Base-by-base conservation (phyloP, 2,329 filamentous ascomycete genomes). In the Ascomycota sp. region DNA sequence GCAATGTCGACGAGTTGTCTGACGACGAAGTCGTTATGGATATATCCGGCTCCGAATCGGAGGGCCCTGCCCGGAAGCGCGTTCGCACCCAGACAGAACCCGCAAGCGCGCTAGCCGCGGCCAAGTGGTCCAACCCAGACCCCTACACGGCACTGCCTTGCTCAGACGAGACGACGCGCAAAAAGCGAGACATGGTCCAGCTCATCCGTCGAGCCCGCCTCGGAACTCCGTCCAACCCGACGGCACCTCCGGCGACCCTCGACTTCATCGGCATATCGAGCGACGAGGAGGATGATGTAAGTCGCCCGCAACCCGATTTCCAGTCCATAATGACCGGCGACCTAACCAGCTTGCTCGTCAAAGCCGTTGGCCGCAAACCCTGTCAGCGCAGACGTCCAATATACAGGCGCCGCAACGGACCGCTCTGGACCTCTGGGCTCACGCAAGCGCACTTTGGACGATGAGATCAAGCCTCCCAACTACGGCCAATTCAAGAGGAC, bases 121-220 rank as follows among this genome's bases (percentile, higher is more conserved):
- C 83, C 3, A 83, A 78, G 49, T 95, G 86, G 86, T 93, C 83
- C 4, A 95, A 95, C 41, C 85, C 86, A 4, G 86, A 95, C 47
- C 83, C 85, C 0, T 94, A 95, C 51, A 92, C 81, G 5, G 78
- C 71, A 2, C 59, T 93, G 8, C 86, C 86, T 7, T 83, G 82
- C 6, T 69, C 74, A 0, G 77, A 85, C 38, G 76, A 83, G 32
- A 61, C 59, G 5, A 62, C 68, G 24, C 65, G 67, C 13, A 91
- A 89, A 53, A 82, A 76, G 51, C 75, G 72, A 40, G 83, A 94
- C 39, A 75, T 94, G 24, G 80, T 95, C 23, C 80, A 91, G 43
- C 53, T 93, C 35, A 94, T 95, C 40, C 75, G 85, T 40, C 94
- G 93, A 46, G 81, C 85, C 2, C 79, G 85, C 28, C 60, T 83